A percentile compares a stretch with the other conserved stretches of the same genome.
phyloP scores from a whole-genome alignment of 106 monocot species.

The Iris macrosiphon region DNA sequence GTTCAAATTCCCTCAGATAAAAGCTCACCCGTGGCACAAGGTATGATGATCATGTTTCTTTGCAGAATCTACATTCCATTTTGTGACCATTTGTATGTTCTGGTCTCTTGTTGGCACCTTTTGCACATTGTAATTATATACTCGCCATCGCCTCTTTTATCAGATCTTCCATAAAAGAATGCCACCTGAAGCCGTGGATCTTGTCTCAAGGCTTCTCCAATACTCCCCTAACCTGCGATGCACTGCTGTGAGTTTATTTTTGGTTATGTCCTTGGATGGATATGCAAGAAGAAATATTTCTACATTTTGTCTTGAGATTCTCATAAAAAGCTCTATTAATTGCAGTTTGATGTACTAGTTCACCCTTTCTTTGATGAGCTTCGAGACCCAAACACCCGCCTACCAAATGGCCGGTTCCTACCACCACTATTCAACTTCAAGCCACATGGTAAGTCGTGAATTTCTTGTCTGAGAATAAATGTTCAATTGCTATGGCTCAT shows the following conservation, averaged over 20 bases:
- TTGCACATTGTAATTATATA: too few species aligned
- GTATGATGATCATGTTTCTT: slow-evolving; percentile 3
- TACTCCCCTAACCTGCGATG: slow-evolving; percentile 65
- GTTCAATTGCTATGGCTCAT: background rate
- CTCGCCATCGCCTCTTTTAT: background rate
- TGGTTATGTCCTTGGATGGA: background rate
- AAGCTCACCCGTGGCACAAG: slow-evolving; percentile 84
- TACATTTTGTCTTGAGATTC: background rate
- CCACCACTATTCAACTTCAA: slow-evolving; percentile 64
- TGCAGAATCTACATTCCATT: background rate
- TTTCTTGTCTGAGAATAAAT: background rate
- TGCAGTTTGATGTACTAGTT: slow-evolving; percentile 52
- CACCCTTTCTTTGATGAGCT: slow-evolving; percentile 60
- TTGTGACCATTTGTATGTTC: background rate
- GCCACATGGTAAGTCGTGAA: slow-evolving; percentile 36
- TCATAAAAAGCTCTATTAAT: background rate
- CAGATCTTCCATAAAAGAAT: slow-evolving; percentile 59
- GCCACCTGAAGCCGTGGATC: slow-evolving; percentile 67
- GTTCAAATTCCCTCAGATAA: slow-evolving; percentile 68
- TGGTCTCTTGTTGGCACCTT: too few species aligned
- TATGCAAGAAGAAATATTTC: background rate
- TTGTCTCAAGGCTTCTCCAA: slow-evolving; percentile 67
- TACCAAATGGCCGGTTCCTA: slow-evolving; percentile 50
- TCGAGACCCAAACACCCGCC: slow-evolving; percentile 45
- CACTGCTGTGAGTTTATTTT: slow-evolving; percentile 52